phyloP scores from a whole-genome alignment of 257 asterid genomes.

The Prunella vulgaris region DNA sequence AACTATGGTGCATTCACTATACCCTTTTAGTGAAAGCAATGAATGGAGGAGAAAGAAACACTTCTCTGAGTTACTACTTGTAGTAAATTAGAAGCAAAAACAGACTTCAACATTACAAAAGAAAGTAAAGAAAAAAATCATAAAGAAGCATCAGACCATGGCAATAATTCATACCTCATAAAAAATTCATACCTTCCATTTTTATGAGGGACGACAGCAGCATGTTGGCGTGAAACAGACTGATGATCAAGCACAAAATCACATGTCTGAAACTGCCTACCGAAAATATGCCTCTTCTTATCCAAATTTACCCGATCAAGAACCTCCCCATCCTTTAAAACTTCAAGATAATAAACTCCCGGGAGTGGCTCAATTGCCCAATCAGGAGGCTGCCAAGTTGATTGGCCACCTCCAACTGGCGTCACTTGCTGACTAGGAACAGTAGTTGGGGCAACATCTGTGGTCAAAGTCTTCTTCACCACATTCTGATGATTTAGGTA shows the following conservation, averaged over 20 bases:
- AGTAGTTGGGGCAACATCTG: slow-evolving; percentile 33
- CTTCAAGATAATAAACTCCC: slow-evolving; percentile 83
- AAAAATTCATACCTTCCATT: slow-evolving; percentile 72
- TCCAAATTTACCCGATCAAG: slow-evolving; percentile 74
- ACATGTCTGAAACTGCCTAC: slow-evolving; percentile 88
- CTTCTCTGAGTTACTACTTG: neutral
- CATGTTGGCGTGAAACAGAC: slow-evolving; percentile 97
- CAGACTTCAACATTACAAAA: neutral
- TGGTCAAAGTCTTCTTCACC: slow-evolving; percentile 30
- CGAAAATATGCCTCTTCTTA: slow-evolving; percentile 78
- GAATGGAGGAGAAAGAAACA: neutral
- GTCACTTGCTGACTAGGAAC: slow-evolving; percentile 55
- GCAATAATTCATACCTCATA: slow-evolving; percentile 45
- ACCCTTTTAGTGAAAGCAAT: neutral
- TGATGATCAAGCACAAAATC: slow-evolving; percentile 98
- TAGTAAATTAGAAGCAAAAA: neutral
- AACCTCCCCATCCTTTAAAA: slow-evolving; percentile 91
- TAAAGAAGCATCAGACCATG: neutral
- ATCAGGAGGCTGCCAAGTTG: slow-evolving; percentile 97
- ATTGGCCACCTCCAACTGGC: slow-evolving; percentile 86
- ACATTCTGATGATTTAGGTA: slow-evolving; percentile 32
- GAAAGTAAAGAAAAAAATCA: neutral
- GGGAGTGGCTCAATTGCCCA: slow-evolving; percentile 98
- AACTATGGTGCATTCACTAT: neutral
- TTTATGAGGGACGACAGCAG: slow-evolving; percentile 89